These are phyloP conservation scores for Cordyceps javanica DNA, from an alignment of 2,329 filamentous ascomycete genomes.

Conservation along the genomic window DNA sequence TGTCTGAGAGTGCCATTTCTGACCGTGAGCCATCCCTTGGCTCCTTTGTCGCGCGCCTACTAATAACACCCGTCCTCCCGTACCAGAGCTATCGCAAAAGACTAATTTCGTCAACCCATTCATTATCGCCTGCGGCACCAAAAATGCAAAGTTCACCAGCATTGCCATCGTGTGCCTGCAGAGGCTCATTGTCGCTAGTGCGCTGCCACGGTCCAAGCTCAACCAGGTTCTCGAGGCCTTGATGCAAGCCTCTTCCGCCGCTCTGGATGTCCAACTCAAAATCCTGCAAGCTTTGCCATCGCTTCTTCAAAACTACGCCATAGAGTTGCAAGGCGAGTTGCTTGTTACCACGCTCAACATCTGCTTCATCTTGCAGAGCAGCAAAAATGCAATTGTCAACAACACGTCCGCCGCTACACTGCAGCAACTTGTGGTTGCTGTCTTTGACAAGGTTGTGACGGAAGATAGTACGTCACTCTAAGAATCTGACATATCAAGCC, in stretches of 20 bases:
- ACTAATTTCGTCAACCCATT: constrained; percentile 88
- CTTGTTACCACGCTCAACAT: constrained; percentile 80
- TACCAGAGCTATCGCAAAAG: constrained; percentile 73
- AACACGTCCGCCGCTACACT: constrained; percentile 95
- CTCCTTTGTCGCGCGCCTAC: constrained; percentile 14
- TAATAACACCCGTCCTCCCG: neutral
- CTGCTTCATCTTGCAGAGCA: constrained; percentile 84
- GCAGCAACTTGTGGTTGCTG: constrained; percentile 84
- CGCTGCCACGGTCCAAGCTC: constrained; percentile 71
- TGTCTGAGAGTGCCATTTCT: constrained; percentile 32
- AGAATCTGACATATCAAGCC: neutral
- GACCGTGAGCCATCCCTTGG: constrained; percentile 24
- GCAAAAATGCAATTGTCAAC: constrained; percentile 89
- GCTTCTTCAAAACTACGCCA: constrained; percentile 81
- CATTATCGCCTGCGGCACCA: constrained; percentile 83
- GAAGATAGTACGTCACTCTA: constrained; percentile 66
- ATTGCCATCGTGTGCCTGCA: constrained; percentile 87
- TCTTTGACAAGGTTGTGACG: constrained; percentile 82
- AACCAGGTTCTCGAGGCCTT: constrained; percentile 84
- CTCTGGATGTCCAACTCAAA: constrained; percentile 88
- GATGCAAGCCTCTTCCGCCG: constrained; percentile 73
- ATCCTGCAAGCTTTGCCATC: constrained; percentile 89
- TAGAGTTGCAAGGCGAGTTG: constrained; percentile 72
- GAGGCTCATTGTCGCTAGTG: constrained; percentile 74
- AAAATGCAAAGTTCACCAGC: constrained; percentile 82